Conservation (phyloP, 768 basidiomycete species). For the Antrodiella citrinella region DNA sequence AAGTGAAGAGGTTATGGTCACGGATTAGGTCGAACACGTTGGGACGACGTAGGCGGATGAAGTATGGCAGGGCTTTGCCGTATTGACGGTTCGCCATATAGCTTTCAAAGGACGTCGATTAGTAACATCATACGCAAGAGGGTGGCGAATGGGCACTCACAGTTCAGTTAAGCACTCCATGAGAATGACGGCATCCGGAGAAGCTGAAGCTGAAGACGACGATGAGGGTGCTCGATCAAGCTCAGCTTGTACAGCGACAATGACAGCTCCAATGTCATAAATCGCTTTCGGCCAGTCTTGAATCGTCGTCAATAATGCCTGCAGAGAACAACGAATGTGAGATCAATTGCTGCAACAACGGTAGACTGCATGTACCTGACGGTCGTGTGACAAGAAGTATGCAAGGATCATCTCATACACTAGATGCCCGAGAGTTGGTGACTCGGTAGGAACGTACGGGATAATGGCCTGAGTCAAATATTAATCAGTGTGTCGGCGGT, state of each 20-base stretch:
- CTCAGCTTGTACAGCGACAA: conserved; percentile 81
- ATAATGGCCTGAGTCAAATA: conserved; percentile 67
- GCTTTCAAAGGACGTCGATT: conserved; percentile 29
- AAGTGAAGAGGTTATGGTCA: conserved; percentile 90
- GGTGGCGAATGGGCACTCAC: conserved; percentile 30
- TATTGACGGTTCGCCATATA: conserved; percentile 86
- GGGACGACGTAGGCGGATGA: conserved; percentile 75
- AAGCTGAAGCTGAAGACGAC: conserved; percentile 33
- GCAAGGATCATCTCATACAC: conserved; percentile 96
- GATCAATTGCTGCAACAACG: too few relatives aligned
- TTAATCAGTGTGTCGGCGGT: neutral
- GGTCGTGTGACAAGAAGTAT: conserved; percentile 75
- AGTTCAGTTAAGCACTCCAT: conserved; percentile 94
- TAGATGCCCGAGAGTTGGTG: conserved; percentile 71
- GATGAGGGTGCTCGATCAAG: conserved; percentile 56
- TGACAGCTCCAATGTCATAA: conserved; percentile 81
- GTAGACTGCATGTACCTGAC: conserved; percentile 45
- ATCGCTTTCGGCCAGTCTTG: conserved; percentile 87
- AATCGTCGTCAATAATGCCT: conserved; percentile 75
- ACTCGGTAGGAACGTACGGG: conserved; percentile 77
- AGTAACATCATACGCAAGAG: conserved; percentile 1
- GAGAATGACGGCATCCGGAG: conserved; percentile 50
- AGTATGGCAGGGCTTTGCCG: conserved; percentile 88
- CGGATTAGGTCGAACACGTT: conserved; percentile 93
- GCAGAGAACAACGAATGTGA: neutral